Conservation (phyloP, 1,284 basidiomycete species). For the Trametes sp. region DNA sequence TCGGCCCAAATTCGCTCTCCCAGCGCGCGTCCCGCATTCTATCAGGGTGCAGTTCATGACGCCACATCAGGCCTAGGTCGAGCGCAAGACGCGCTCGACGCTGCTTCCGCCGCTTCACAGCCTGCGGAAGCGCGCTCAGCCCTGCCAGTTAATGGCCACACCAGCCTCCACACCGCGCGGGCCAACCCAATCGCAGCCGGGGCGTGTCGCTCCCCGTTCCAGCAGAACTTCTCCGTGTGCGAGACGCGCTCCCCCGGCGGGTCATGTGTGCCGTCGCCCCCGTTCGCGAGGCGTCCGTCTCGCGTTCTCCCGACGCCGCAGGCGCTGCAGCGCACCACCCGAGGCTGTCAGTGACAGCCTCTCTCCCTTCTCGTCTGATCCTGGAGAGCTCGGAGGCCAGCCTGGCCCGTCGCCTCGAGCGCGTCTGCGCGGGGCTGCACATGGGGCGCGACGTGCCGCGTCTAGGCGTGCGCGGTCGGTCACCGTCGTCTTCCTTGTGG, state of each 20-base stretch:
- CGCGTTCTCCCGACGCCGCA: not conserved
- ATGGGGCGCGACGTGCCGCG: not conserved
- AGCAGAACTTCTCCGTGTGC: no score
- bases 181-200: slow-evolving; percentile 4
- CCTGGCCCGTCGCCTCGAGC: slow-evolving; percentile 10
- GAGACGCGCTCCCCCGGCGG: no score
- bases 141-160: not conserved
- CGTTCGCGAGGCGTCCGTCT: not conserved
- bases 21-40: not conserved
- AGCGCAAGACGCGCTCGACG: slow-evolving; percentile 2
- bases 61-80: slow-evolving; percentile 7
- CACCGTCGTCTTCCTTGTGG: not conserved
- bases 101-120: not conserved
- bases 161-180: not conserved
- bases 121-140: slow-evolving; percentile 6
- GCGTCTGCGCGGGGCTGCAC: no score
- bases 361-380: slow-evolving; percentile 16
- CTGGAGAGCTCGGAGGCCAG: slow-evolving; percentile 16
- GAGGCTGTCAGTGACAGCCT: not conserved
- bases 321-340: slow-evolving; percentile 1
- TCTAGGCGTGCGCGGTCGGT: not conserved
- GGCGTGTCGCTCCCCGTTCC: not conserved
- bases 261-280: not conserved
- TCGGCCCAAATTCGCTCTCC: slow-evolving; percentile 4
- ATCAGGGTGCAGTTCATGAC: slow-evolving; percentile 6